Evolutionary conservation across 192 early-diverging fungal species (phyloP).

Genomic region (Coemansia sp.): DNA sequence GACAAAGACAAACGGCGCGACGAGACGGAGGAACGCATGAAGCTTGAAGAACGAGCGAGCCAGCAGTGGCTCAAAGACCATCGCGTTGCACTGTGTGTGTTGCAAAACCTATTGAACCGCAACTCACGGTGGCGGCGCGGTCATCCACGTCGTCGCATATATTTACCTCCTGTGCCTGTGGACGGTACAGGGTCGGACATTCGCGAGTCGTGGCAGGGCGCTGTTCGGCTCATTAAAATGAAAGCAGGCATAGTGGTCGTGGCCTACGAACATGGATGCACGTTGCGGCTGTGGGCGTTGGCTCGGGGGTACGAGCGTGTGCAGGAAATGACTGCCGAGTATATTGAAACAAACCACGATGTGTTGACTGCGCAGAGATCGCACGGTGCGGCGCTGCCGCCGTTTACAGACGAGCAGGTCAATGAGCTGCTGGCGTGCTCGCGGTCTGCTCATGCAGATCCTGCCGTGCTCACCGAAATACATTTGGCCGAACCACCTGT

Average conservation of each 20-base stretch:
- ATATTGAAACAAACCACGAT: constrained; percentile 22
- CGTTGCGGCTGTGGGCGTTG: constrained; percentile 33
- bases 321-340: constrained; percentile 19
- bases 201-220: constrained; percentile 40
- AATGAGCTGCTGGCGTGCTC: constrained; percentile 19
- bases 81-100: constrained; percentile 19
- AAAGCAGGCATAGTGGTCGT: constrained; percentile 39
- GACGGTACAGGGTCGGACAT: constrained; percentile 41
- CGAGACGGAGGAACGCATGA: constrained; percentile 3
- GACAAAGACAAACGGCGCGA: neutral
- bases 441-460: constrained; percentile 11
- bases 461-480: constrained; percentile 12
- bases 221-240: constrained; percentile 32
- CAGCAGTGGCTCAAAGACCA: constrained; percentile 44
- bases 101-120: constrained; percentile 46
- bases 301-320: constrained; percentile 22
- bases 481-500: constrained; percentile 16
- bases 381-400: constrained; percentile 25
- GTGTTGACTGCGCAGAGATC: constrained; percentile 28
- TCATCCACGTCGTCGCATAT: constrained; percentile 26
- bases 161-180: constrained; percentile 44
- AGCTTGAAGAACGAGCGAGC: constrained; percentile 32
- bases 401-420: constrained; percentile 21
- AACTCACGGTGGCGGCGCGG: constrained; percentile 30
- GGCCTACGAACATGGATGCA: constrained; percentile 17